A percentile compares a stretch with the other conserved stretches of the same genome.
These are phyloP conservation scores for Alternaria angustiovoidea DNA, from an alignment of 2,329 filamentous ascomycete genomes.

Conservation along the genomic window DNA sequence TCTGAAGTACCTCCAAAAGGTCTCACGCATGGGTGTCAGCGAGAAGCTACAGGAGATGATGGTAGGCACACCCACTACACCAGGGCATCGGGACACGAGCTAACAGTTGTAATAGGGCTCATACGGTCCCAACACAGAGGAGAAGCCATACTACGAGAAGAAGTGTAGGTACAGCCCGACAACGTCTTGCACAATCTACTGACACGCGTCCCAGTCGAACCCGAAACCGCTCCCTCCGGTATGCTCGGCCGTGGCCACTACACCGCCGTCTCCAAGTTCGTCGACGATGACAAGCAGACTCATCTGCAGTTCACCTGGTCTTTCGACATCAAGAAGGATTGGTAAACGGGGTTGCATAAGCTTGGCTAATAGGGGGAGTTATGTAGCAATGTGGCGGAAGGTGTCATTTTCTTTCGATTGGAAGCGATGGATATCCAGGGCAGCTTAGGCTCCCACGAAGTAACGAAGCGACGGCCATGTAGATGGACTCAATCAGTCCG, in stretches of 20 bases:
- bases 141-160: constrained; percentile 86
- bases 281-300: constrained; percentile 91
- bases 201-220: constrained; percentile 68
- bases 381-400: constrained; percentile 18
- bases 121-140: constrained; percentile 90
- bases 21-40: constrained; percentile 86
- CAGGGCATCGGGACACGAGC: constrained; percentile 1
- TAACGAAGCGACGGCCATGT: constrained; percentile 37
- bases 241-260: constrained; percentile 92
- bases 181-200: constrained; percentile 8
- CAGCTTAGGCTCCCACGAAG: constrained; percentile 21
- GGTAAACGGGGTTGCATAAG: constrained; percentile 62
- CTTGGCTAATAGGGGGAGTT: constrained; percentile 2
- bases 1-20: constrained; percentile 92
- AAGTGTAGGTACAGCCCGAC: constrained; percentile 71
- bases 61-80: constrained; percentile 61
- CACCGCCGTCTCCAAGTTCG: constrained; percentile 85
- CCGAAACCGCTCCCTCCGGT: constrained; percentile 90
- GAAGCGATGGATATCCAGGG: constrained; percentile 28
- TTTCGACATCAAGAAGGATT: constrained; percentile 97
- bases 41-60: constrained; percentile 99
- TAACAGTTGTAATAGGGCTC: constrained; percentile 70
- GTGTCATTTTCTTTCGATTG: constrained; percentile 15
- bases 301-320: constrained; percentile 95
- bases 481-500: constrained; percentile 17